A percentile compares a stretch with the other conserved stretches of the same genome.
phyloP scores from a whole-genome alignment of 208 protist genomes.

The Trypanosoma lewisi region DNA sequence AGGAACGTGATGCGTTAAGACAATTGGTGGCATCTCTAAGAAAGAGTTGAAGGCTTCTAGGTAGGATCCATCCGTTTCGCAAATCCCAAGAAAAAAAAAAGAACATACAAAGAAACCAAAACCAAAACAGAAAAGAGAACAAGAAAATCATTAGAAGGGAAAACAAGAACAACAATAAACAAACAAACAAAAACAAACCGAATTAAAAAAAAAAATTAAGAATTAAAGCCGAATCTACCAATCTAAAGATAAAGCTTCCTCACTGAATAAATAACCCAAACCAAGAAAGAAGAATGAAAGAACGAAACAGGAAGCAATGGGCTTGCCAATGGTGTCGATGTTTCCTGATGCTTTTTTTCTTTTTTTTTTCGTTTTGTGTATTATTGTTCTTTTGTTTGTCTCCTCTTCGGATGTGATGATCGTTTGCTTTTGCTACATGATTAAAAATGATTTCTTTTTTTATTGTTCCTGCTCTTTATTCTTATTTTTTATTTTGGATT shows the following conservation, averaged over 20 bases:
- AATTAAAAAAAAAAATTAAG: no score
- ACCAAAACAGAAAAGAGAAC: no score
- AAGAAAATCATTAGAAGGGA: no score
- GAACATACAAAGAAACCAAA: no score
- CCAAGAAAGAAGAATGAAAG: conserved; percentile 21
- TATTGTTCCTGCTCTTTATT: neutral
- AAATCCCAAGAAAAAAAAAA: conserved; percentile 4
- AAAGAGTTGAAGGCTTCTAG: conserved; percentile 14
- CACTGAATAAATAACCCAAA: neutral
- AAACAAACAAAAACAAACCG: no score
- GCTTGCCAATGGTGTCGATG: no score
- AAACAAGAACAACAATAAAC: no score
- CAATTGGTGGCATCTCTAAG: conserved; percentile 50
- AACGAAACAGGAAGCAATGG: conserved; percentile 13
- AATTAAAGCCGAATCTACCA: neutral
- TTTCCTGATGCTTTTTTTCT: no score
- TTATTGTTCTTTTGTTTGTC: neutral
- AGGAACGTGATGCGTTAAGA: conserved; percentile 43
- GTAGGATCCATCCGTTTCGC: neutral
- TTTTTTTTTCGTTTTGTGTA: no score
- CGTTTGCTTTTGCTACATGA: no score
- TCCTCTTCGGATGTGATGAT: no score
- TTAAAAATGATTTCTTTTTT: neutral
- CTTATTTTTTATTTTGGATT: neutral
- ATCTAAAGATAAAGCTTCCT: neutral